Evolutionary conservation across 2,329 filamentous ascomycete species (phyloP).

Genomic region (Penicillium palitans): DNA sequence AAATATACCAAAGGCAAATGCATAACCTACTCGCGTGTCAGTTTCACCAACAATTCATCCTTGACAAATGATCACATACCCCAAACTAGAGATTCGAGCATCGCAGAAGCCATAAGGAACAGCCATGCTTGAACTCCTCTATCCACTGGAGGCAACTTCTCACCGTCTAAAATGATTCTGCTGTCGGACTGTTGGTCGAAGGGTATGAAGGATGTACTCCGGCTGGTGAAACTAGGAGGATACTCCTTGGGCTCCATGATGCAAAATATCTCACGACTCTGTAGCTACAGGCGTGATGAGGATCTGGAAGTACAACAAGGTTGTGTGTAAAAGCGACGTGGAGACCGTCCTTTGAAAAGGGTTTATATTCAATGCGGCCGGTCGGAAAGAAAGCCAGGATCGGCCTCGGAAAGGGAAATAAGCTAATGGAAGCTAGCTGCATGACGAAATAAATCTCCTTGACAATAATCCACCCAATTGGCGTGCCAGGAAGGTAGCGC

Average conservation of each 20-base stretch:
- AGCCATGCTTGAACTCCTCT: slow-evolving; percentile 25
- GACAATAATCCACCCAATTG: not conserved
- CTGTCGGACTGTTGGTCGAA: slow-evolving; percentile 10
- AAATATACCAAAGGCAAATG: slow-evolving; percentile 69
- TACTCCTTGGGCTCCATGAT: slow-evolving; percentile 14
- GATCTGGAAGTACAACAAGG: not conserved
- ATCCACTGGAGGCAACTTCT: slow-evolving; percentile 18
- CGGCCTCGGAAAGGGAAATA: not conserved
- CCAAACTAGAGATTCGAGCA: slow-evolving; percentile 27
- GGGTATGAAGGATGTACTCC: not conserved
- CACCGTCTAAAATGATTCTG: not conserved
- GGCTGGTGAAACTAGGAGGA: slow-evolving; percentile 9
- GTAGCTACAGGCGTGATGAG: not conserved
- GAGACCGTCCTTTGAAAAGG: not conserved
- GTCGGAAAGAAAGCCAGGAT: not conserved
- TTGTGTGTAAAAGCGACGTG: not conserved
- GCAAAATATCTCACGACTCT: not conserved
- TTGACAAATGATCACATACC: slow-evolving; percentile 11
- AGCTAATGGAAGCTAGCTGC: slow-evolving; percentile 7
- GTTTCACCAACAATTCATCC: not conserved
- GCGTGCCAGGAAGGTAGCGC: not conserved
- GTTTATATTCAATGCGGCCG: not conserved
- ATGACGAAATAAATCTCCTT: slow-evolving; percentile 18
- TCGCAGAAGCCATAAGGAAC: slow-evolving; percentile 22
- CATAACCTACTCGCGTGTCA: slow-evolving; percentile 55